Base-by-base conservation (phyloP, 208 protist species). In the Acanthamoeba sp. region DNA sequence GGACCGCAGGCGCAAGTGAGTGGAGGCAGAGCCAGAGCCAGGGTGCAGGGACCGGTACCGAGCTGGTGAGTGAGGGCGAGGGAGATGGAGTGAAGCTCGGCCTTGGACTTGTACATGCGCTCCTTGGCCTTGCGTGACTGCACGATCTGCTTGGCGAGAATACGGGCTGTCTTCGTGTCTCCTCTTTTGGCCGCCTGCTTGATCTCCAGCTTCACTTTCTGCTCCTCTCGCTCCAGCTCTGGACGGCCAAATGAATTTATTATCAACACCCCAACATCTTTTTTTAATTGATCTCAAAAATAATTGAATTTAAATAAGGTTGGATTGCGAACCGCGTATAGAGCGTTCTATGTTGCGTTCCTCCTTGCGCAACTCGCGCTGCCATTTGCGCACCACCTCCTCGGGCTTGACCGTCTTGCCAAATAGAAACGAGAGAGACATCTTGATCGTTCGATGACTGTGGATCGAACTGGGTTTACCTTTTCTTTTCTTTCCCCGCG, bases 81-180 rank as follows among this genome's bases (percentile, higher is more conserved):
- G 38, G 84, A 91, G 52, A 91, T 71, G 55, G 84, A 91, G 36
- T 91, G 48, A 6, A 91, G 84, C 55, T 91, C 84, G 48, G 84
- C 84, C 57, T 91, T 91, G n/a, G 84, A 91, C 34, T 36, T 91
- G 84, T 91, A 91, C 48, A 91, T 27, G 36, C 84, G 48, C 57
- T 91, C 84, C 32, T 91, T 91, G 29, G 84, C 84, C 57, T 45
- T 64, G 18, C 84, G 84, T 27, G 84, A 91, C 84, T 91, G 84
- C 84, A 91, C 84, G n/a, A 91, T 91, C 57, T 91, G 84, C 34
- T 34, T 62, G 84, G 84, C 84, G 1, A 91, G 84, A 6, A 91
- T 69, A 14, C 84, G 45, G 0, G 57, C 84, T 10, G 36, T 34
- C 84, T 62, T 71, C 18, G 36, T 12, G 24, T 91, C 84, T 3